Conservation (phyloP, 2,329 filamentous ascomycete genomes). For the Dactylellina haptotyla region DNA sequence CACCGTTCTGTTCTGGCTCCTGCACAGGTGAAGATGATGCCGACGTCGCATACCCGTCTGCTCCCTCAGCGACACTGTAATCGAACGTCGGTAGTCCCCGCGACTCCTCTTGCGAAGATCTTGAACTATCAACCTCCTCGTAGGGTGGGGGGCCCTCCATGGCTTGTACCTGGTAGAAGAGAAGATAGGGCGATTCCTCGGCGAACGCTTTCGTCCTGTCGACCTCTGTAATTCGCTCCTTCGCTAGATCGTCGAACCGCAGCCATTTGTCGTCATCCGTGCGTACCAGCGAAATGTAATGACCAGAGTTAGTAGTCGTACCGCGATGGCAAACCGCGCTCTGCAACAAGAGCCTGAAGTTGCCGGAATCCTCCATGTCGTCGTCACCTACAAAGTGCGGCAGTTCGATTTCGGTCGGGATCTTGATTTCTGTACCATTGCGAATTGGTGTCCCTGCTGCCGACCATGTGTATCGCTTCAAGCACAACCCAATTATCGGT, state of each 20-base stretch:
- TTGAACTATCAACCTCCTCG: constrained; percentile 45
- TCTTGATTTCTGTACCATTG: constrained; percentile 86
- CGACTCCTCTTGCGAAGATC: constrained; percentile 47
- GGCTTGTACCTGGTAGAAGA: constrained; percentile 94
- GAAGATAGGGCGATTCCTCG: constrained; percentile 89
- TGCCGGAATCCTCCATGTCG: constrained; percentile 73
- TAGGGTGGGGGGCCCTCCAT: constrained; percentile 68
- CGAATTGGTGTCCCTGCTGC: constrained; percentile 74
- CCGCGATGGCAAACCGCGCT: constrained; percentile 93
- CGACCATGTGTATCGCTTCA: constrained; percentile 87
- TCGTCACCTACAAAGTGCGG: constrained; percentile 92
- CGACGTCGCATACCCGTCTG: constrained; percentile 43
- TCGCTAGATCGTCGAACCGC: constrained; percentile 86
- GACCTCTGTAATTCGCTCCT: constrained; percentile 76
- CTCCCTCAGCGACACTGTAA: constrained; percentile 37
- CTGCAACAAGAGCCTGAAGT: constrained; percentile 91
- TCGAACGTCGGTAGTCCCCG: constrained; percentile 46
- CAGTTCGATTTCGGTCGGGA: constrained; percentile 82
- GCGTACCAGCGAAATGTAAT: constrained; percentile 87
- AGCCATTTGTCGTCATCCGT: constrained; percentile 84
- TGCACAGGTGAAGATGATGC: constrained; percentile 43
- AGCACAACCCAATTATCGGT: constrained; percentile 88
- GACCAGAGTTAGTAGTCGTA: constrained; percentile 83
- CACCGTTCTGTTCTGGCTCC: constrained; percentile 29
- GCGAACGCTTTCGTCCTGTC: constrained; percentile 81